Conservation (phyloP, 2,329 filamentous ascomycete genomes). For the Phaeosphaeriaceae sp. region DNA sequence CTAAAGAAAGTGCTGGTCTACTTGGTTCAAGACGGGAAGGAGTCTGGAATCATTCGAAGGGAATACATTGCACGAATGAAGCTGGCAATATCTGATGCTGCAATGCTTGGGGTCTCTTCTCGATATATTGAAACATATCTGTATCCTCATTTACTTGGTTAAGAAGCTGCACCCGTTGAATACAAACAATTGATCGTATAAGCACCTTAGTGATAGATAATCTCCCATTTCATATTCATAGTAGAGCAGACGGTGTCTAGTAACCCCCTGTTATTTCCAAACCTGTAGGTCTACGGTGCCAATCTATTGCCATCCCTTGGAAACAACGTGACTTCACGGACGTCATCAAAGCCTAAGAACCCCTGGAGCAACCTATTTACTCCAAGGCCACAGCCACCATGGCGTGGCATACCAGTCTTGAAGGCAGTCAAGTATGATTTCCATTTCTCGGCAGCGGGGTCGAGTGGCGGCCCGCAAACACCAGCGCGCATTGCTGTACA, state of each 20-base stretch:
- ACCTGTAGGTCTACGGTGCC: background rate
- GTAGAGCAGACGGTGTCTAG: too few species aligned
- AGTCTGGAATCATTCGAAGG: background rate
- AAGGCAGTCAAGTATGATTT: constrained; percentile 1
- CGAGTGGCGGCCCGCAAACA: background rate
- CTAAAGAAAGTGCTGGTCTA: background rate
- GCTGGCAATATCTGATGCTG: background rate
- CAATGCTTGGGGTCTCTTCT: background rate
- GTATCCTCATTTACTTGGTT: background rate
- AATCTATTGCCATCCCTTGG: background rate
- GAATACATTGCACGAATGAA: background rate
- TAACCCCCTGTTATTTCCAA: background rate
- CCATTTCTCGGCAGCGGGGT: background rate
- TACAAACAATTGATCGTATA: background rate
- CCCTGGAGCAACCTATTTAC: constrained; percentile 1
- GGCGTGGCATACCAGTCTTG: constrained; percentile 1
- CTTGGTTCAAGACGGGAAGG: background rate
- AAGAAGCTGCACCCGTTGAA: background rate
- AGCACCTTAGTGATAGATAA: background rate
- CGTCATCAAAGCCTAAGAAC: background rate
- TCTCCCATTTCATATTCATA: too few species aligned
- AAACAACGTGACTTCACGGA: constrained; percentile 1
- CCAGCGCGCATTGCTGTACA: background rate
- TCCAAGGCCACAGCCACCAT: constrained; percentile 1
- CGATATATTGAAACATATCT: background rate